Evolutionary conservation across 1,139 yeast genomes (phyloP), one percentile per base, ranked within the genome.

Genomic region (Hemisphaericaspora xylanilytica): DNA sequence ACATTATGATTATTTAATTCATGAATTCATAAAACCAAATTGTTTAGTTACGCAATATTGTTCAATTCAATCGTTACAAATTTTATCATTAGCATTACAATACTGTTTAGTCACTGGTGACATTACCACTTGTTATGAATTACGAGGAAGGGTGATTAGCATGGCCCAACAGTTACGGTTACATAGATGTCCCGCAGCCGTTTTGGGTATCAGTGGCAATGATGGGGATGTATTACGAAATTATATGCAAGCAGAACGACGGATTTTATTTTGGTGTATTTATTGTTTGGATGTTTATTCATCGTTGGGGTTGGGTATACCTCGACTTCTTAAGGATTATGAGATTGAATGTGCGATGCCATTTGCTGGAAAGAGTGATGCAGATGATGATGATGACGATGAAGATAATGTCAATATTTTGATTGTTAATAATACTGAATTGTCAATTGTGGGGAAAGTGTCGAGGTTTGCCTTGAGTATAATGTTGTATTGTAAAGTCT

Each of bases 271-370:
- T 53, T 89, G 96, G 96, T 81, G 88, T 47, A 77, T 83, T 30
- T 88, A 86, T 57, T 73, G 83, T 29, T 69, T 88, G 47, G 97
- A 89, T 56, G 75, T 81, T 3, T 86, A 85, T 55, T 71, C 88
- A 16, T 79, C 92, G 2, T 74, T 86, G 44, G 81, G 80, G 42
- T 63, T 88, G 36, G 97, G 97, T 33, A 87, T 87, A 21, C 95
- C 96, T 4, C 67, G 95, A 46, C 61, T 87, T 37, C 61, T 88
- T 30, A 83, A 84, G 52, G 95, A 86, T 56, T 78, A 78, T 52
- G 95, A 86, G 55, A 80, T 87, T 37, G 95, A 87, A 58, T 87
- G 96, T 67, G 90, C 92, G 1, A 63, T 85, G 53, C 96, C 96
- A 1, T 77, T 84, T 35, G 72, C 83, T 20, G 79, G 83, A 38